Base-by-base conservation (phyloP, 345 rosid genomes). In the Linum tenue region DNA sequence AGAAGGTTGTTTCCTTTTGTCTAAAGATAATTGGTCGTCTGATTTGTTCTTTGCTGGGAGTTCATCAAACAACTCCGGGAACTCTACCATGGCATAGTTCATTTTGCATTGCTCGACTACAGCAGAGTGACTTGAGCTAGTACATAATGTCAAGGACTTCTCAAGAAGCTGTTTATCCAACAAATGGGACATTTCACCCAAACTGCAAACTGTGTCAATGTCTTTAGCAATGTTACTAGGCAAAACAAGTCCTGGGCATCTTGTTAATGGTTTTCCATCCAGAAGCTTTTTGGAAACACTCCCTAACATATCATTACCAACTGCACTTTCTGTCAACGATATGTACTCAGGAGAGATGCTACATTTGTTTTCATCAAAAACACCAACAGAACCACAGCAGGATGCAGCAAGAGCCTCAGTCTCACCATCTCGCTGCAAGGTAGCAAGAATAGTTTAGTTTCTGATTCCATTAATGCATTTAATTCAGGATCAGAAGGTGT, bases 131-230 rank as follows among this genome's bases (percentile, higher is more conserved):
- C 16, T 48, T 51, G 56, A 61, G 66, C 60, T 63, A 63, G 72
- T 50, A 67, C 65, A 71, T 67, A 55, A 60, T 56, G 9, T 64
- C 39, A 58, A 67, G 66, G 56, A 55, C 56, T 74, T 69, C 56
- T 74, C 82, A 53, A 63, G 73, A 60, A 78, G 76, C 65, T 43
- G 56, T 68, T 74, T 78, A 64, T 75, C 71, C 16, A 38, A 16
- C 35, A 62, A 63, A 63, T 72, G 58, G 37, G 74, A 70, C 39
- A 50, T 37, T 70, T 39, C 37, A 59, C 62, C 36, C 64, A 55
- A 56, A 65, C 69, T 55, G 62, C 71, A 59, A 39, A 70, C 66
- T 59, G 38, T 37, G 51, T 63, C 39, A 35, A 40, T 39, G 51
- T 51, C 63, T 16, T 44, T 37, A 8, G 43, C 48, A 37, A 10